Base-by-base conservation (phyloP, 176 grass and related monocot genomes). In the Panicum miliaceum region DNA sequence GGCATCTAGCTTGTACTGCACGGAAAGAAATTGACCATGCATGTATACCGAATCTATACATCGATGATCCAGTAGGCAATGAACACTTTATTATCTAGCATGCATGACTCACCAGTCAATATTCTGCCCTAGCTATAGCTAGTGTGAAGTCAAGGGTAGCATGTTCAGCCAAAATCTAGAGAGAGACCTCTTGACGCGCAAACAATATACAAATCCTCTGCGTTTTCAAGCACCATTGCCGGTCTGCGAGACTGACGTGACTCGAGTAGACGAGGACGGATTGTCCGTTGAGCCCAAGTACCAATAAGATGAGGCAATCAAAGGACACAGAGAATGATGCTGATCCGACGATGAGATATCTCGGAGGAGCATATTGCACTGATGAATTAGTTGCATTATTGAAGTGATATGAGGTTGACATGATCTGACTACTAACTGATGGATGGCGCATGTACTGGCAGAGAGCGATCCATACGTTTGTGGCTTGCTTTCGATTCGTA, bases 71-170 rank as follows among this genome's bases (percentile, higher is more conserved):
- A 29, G 78, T 48, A 48, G 26, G 78, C 34, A 69, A 53, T 12
- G 27, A 40, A 74, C 51, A 75, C 61, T 87, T 90, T 84, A 84
- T 85, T 43, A n/a, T n/a, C n/a, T n/a, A 61, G 57, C 61, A 76
- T 53, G 77, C 82, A 75, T 74, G 74, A 66, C 53, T 73, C 46
- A 22, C 42, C 19, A 18, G 59, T 77, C 62, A 68, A 48, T 50
- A n/a, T 76, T 62, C 38, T 85, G 71, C 14, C 63, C 70, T 59
- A 80, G 68, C 69, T 40, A 75, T 59, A 80, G 68, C 69, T 40
- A 75, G 68, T 84, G 76, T 84, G 84, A 80, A 87, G 84, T 87
- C 80, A 80, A 73, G 74, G 67, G 37, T 42, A 43, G 65, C 47
- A 82, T 64, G 82, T 37, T 84, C 45, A 27, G 56, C 73, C 74